These are phyloP conservation scores for Macaranga tanarius DNA, from an alignment of 441 rosid genomes.

Conservation along the genomic window DNA sequence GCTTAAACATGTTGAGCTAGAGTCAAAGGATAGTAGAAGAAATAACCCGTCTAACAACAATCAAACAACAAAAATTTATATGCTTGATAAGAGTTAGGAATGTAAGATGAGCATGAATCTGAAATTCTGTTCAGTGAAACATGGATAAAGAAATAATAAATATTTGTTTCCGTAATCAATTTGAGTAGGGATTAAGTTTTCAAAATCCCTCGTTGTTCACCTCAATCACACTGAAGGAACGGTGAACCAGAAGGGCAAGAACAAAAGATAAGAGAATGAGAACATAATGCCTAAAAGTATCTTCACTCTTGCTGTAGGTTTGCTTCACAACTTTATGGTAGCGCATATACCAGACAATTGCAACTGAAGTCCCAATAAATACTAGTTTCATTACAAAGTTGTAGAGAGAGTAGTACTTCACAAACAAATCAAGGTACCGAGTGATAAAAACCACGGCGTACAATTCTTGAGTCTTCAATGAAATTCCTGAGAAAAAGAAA, in stretches of 20 bases:
- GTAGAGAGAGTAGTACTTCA: constrained; percentile 33
- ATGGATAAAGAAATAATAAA: background rate
- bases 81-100: background rate
- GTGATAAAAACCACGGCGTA: constrained; percentile 39
- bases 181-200: background rate
- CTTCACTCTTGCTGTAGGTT: constrained; percentile 36
- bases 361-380: constrained; percentile 39
- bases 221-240: constrained; percentile 25
- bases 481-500: constrained; percentile 36
- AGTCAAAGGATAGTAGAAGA: background rate
- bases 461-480: constrained; percentile 46
- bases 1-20: background rate
- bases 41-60: background rate
- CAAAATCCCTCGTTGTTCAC: constrained; percentile 17
- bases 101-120: background rate
- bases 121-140: background rate
- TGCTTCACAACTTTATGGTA: constrained; percentile 42
- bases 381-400: constrained; percentile 41
- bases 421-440: constrained; percentile 46
- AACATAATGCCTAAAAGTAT: constrained; percentile 38
- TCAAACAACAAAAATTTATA: background rate
- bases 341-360: constrained; percentile 47
- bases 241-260: constrained; percentile 40
- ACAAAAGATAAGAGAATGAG: constrained; percentile 29
- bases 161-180: background rate